Conservation (phyloP, 2,329 filamentous ascomycete genomes). For the Aspergillus chevalieri region DNA sequence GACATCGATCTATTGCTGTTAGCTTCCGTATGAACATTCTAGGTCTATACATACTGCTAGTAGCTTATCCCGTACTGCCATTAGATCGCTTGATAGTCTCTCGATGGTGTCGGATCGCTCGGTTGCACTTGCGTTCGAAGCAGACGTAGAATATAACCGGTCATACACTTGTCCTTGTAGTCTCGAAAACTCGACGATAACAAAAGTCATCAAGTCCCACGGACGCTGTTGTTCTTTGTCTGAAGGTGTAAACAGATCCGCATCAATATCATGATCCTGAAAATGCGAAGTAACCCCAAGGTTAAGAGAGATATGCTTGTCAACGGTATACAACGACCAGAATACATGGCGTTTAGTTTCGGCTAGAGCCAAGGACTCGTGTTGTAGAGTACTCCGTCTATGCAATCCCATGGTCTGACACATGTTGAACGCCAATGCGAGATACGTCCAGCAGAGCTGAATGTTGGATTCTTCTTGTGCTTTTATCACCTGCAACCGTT, state of each 20-base stretch:
- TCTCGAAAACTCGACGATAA: constrained; percentile 15
- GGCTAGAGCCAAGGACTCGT: constrained; percentile 9
- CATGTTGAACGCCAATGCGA: constrained; percentile 20
- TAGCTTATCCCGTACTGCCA: constrained; percentile 16
- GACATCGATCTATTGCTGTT: constrained; percentile 13
- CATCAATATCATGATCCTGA: constrained; percentile 23
- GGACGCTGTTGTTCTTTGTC: constrained; percentile 11
- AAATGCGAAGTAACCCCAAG: constrained; percentile 20
- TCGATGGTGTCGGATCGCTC: constrained; percentile 12
- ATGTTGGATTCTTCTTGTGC: constrained; percentile 22
- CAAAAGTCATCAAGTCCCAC: constrained; percentile 20
- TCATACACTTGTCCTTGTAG: constrained; percentile 22
- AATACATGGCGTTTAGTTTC: constrained; percentile 19
- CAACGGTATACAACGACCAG: constrained; percentile 21
- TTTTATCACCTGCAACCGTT: constrained; percentile 14
- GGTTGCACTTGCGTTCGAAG: constrained; percentile 9
- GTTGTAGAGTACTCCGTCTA: constrained; percentile 10
- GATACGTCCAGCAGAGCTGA: constrained; percentile 20
- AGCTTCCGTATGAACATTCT: no score
- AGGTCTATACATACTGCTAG: constrained; percentile 10
- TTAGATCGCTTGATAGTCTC: constrained; percentile 16
- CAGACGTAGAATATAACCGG: constrained; percentile 17
- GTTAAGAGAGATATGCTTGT: constrained; percentile 22
- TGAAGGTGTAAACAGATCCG: constrained; percentile 13
- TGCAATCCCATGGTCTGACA: constrained; percentile 17